Conservation (phyloP, 768 basidiomycete genomes). For the Suillus alpinus region DNA sequence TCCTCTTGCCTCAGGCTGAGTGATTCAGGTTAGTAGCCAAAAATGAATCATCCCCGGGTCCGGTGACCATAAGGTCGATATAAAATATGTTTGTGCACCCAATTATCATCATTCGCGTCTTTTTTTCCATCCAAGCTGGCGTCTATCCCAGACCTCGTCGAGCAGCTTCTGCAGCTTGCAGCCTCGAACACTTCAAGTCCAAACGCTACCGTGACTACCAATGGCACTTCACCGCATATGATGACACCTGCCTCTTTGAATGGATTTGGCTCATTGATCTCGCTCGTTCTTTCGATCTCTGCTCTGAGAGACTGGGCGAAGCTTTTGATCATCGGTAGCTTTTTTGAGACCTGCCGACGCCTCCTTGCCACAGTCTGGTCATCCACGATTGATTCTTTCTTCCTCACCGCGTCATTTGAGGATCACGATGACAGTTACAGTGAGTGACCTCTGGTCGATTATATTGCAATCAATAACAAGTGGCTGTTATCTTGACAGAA, state of each 20-base stretch:
- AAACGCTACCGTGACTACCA: slow-evolving; percentile 9
- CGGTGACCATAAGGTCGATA: not conserved
- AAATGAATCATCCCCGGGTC: not conserved
- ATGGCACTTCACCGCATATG: slow-evolving; percentile 11
- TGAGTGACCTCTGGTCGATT: slow-evolving; percentile 28
- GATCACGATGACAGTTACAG: slow-evolving; percentile 57
- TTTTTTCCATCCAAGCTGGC: slow-evolving; percentile 14
- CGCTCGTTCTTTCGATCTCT: slow-evolving; percentile 49
- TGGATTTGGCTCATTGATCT: slow-evolving; percentile 22
- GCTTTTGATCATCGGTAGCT: slow-evolving; percentile 58
- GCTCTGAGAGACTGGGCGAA: slow-evolving; percentile 64
- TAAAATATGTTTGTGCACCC: slow-evolving; percentile 7
- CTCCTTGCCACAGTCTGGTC: slow-evolving; percentile 41
- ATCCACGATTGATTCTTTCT: slow-evolving; percentile 48
- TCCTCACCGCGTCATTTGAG: slow-evolving; percentile 60
- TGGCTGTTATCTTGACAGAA: slow-evolving; percentile 33
- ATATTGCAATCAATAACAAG: not conserved
- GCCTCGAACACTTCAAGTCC: slow-evolving; percentile 11
- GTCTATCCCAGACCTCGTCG: slow-evolving; percentile 27
- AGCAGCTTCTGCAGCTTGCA: slow-evolving; percentile 26
- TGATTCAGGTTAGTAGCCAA: not conserved
- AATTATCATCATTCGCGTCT: not conserved
- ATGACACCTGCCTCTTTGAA: slow-evolving; percentile 13
- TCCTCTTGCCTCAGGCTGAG: not conserved
- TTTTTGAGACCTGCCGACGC: slow-evolving; percentile 58